Conservation (phyloP, 2,329 filamentous ascomycete species). For the Fusarium staphyleae region DNA sequence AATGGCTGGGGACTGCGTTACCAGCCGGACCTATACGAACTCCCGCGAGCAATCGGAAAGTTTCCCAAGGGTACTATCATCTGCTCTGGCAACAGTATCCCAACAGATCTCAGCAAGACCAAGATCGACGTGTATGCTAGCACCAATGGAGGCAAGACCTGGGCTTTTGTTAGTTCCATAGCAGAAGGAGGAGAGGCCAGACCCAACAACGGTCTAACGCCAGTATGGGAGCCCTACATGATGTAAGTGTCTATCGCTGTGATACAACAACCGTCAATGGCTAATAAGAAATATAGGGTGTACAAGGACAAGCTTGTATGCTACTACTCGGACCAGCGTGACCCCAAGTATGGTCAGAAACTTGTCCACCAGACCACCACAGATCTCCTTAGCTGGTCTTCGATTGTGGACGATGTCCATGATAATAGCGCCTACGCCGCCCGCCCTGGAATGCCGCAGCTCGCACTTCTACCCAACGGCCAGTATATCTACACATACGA, state of each 20-base stretch:
- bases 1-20: constrained; percentile 73
- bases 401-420: constrained; percentile 64
- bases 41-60: constrained; percentile 63
- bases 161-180: constrained; percentile 72
- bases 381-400: constrained; percentile 67
- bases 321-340: constrained; percentile 77
- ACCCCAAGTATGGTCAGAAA: constrained; percentile 69
- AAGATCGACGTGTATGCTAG: constrained; percentile 75
- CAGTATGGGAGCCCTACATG: constrained; percentile 77
- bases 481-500: constrained; percentile 67
- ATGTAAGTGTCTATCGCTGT: constrained; percentile 42
- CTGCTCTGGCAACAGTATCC: constrained; percentile 66
- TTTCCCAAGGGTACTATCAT: constrained; percentile 70
- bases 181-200: constrained; percentile 66
- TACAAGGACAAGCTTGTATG: constrained; percentile 66
- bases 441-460: constrained; percentile 72
- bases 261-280: accelerated
- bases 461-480: constrained; percentile 64
- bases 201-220: constrained; percentile 69
- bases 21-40: constrained; percentile 72
- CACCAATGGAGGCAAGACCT: constrained; percentile 64
- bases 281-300: constrained; percentile 45
- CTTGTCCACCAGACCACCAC: constrained; percentile 68
- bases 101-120: constrained; percentile 65
- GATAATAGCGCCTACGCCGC: constrained; percentile 61